Evolutionary conservation across 2,329 filamentous ascomycete genomes (phyloP), one percentile per base, ranked within the genome.

Genomic region (Penicillium sp.): DNA sequence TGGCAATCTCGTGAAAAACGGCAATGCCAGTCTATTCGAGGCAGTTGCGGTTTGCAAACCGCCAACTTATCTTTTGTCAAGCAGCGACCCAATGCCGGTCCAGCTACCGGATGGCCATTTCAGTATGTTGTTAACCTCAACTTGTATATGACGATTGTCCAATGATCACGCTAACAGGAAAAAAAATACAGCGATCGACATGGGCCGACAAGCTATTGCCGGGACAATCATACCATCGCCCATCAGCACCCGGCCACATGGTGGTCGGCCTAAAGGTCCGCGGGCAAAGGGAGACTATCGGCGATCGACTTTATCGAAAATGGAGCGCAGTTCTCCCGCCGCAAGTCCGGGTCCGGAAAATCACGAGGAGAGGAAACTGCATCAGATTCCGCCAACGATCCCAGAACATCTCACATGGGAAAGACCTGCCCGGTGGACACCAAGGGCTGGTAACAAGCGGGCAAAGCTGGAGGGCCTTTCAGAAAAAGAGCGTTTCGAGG

Each of bases 11-110:
- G 52, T 72, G 28, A 67, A 64, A 25, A 61, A 70, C 35, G 75
- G 74, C 6, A 62, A 71, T 47, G 67, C 68, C 11, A 71, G 68
- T 26, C 63, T 79, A 27, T 56, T 63, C n/a, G 70, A 75, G 36
- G 66, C 71, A 38, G 57, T 73, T 9, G 47, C 53, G 13, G 46
- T 49, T 6, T 61, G 55, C 12, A 66, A 64, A 13, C 66, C 70
- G 13, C 47, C 48, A 26, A 61, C 68, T 43, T 68, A 73, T 51
- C 44, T 53, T 27, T 45, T 60, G 34, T 68, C 67, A 8, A 59
- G 53, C 36, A 65, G 60, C 45, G 72, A 74, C 42, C 65, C 66
- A 5, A 52, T 62, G 25, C 60, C 60, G 7, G 48, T 65, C 5
- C 45, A 46, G 27, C 46, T 62, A 34, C 45, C 55, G n/a, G 58